These are phyloP conservation scores for Leccinum fibrillosum DNA, from an alignment of 768 basidiomycete genomes.

Conservation along the genomic window DNA sequence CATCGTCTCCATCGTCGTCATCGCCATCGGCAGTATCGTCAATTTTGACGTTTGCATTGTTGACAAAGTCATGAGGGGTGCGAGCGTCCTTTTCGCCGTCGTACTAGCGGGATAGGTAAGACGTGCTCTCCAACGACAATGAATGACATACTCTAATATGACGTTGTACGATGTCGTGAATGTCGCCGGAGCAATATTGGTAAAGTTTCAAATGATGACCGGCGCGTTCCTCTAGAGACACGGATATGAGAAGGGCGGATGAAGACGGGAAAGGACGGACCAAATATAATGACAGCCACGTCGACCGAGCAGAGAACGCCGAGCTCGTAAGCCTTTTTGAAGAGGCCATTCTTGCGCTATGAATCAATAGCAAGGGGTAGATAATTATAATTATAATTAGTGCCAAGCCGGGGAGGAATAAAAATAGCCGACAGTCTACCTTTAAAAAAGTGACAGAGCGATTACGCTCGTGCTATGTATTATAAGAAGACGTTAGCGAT, in stretches of 20 bases:
- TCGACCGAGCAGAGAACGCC: constrained; percentile 89
- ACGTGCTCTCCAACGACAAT: constrained; percentile 2
- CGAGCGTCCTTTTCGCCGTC: constrained; percentile 50
- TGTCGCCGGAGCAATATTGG: constrained; percentile 75
- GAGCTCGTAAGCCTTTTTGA: constrained; percentile 90
- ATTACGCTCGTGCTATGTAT: constrained; percentile 81
- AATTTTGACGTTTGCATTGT: constrained; percentile 31
- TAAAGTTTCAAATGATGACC: constrained; percentile 81
- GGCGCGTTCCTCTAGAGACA: constrained; percentile 61
- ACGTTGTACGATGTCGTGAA: constrained; percentile 65
- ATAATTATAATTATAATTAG: constrained; percentile 31
- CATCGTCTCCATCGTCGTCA: constrained; percentile 34
- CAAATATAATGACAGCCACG: constrained; percentile 86
- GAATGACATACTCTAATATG: constrained; percentile 48
- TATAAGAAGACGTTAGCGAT: constrained; percentile 37
- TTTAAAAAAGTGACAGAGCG: constrained; percentile 90
- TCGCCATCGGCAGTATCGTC: constrained; percentile 41
- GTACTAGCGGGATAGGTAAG: constrained; percentile 33
- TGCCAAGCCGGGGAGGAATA: constrained; percentile 38
- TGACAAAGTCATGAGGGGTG: constrained; percentile 47
- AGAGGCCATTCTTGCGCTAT: constrained; percentile 85
- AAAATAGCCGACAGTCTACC: constrained; percentile 69
- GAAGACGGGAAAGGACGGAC: constrained; percentile 36
- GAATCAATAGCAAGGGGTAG: constrained; percentile 16
- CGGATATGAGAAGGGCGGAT: not conserved